phyloP scores from a whole-genome alignment of 2,329 filamentous ascomycete species.

The Colletotrichum sp. region DNA sequence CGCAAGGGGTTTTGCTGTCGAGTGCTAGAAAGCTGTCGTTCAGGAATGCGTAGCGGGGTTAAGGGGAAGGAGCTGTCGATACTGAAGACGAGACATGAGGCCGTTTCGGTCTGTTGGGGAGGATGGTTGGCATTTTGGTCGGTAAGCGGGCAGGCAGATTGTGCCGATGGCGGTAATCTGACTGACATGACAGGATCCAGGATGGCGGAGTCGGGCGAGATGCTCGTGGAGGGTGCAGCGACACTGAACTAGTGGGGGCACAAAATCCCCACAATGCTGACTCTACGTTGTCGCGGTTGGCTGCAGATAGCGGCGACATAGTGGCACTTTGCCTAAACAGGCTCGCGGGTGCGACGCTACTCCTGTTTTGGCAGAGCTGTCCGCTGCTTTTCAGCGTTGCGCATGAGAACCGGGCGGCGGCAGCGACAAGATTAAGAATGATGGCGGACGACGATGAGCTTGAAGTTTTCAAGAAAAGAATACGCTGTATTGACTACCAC shows the following conservation, averaged over 20 bases:
- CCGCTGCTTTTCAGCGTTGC: neutral
- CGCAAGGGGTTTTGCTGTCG: neutral
- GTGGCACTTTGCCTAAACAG: neutral
- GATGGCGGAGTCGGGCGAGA: neutral
- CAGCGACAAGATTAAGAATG: neutral
- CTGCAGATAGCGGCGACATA: neutral
- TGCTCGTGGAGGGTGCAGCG: neutral
- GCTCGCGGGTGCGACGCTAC: neutral
- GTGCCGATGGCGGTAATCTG: neutral
- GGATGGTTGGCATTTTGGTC: neutral
- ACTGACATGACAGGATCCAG: neutral
- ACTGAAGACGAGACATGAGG: neutral
- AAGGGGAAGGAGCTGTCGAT: neutral
- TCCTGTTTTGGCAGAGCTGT: neutral
- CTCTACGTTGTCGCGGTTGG: neutral
- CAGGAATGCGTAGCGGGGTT: neutral
- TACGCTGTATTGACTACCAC: neutral
- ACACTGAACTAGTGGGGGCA: neutral
- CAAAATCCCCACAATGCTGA: neutral
- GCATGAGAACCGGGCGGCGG: neutral
- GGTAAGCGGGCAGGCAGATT: neutral
- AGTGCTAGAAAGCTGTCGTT: neutral
- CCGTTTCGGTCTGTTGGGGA: neutral
- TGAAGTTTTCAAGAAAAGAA: neutral
- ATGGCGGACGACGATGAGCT: neutral